phyloP scores from a whole-genome alignment of 2,329 filamentous ascomycete species.

The Calonectria hawksworthii region DNA sequence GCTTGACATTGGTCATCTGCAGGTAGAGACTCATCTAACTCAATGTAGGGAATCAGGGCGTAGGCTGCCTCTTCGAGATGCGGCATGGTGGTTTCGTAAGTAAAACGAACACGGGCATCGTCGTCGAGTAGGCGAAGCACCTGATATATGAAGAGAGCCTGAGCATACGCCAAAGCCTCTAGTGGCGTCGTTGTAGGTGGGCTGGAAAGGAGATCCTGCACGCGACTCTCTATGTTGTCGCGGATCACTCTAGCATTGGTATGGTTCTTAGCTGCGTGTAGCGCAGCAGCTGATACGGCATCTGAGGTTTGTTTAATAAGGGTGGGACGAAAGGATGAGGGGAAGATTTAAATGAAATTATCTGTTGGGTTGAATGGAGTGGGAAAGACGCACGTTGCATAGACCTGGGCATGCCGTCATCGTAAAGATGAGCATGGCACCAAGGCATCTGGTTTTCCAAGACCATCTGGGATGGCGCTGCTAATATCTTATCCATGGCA shows the following conservation, averaged over 20 bases:
- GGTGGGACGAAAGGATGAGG: not conserved
- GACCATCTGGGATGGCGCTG: constrained; percentile 14
- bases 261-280: constrained; percentile 11
- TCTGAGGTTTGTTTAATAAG: constrained; percentile 3
- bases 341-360: not conserved
- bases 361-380: not conserved
- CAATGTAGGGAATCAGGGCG: constrained; percentile 3
- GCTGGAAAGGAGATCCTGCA: constrained; percentile 17
- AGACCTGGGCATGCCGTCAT: constrained; percentile 7
- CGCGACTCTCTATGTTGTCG: constrained; percentile 17
- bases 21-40: not conserved
- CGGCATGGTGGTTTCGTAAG: constrained; percentile 16
- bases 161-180: constrained; percentile 11
- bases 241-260: constrained; percentile 10
- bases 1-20: not conserved
- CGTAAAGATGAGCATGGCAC: constrained; percentile 20
- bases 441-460: constrained; percentile 13
- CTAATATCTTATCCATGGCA: constrained; percentile 7
- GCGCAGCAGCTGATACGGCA: constrained; percentile 15
- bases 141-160: constrained; percentile 21
- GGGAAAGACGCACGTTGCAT: constrained; percentile 17
- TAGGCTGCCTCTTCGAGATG: constrained; percentile 16
- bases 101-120: constrained; percentile 6
- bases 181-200: constrained; percentile 3
- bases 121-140: constrained; percentile 14